Evolutionary conservation across 768 basidiomycete genomes (phyloP), one percentile per base, ranked within the genome.

Genomic region (Termitomyces sp.): DNA sequence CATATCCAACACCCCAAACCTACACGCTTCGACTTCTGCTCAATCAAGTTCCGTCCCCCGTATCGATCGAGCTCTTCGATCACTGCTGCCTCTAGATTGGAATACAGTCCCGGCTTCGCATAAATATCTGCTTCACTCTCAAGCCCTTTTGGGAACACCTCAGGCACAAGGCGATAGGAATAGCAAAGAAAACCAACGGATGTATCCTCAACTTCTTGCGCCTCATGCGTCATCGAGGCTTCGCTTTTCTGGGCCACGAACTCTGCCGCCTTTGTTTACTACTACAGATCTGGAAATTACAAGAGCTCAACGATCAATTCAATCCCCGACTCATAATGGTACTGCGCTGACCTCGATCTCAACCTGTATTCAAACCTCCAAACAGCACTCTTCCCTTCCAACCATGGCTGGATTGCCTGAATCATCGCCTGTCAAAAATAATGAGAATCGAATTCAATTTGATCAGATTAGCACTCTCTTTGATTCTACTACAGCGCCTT

Each of bases 401-500:
- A 11, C 45, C 19, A 9, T 5, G 12, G 12, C 52, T 37, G 40
- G 42, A 27, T 16, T 27, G 12, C 19, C 3, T 6, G 10, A 21
- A 11, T 28, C 11, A n/a, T 34, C 21, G 23, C 28, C 37, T 23
- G 19, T 10, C 5, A 42, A 25, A 6, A 16, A 44, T n/a, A 23
- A 41, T 34, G 19, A 25, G 41, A 19, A 30, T 28, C 28, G 43
- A 40, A 8, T 9, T 21, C 52, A 23, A 19, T 9, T 27, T 19
- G 39, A 57, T 41, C 43, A 50, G 51, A 21, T 42, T 46, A 14
- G 58, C 27, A 50, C 68, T 54, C 14, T 61, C 32, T 55, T 69
- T 19, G 66, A 71, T 52, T 60, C 67, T 39, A 59, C 61, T 21
- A 53, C 53, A 21, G 65, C 73, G 14, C 70, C 73, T 25, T 55